A percentile compares a stretch with the other conserved stretches of the same genome.
phyloP scores from a whole-genome alignment of 305 asterid species.

The Solanum aculeatissimum region DNA sequence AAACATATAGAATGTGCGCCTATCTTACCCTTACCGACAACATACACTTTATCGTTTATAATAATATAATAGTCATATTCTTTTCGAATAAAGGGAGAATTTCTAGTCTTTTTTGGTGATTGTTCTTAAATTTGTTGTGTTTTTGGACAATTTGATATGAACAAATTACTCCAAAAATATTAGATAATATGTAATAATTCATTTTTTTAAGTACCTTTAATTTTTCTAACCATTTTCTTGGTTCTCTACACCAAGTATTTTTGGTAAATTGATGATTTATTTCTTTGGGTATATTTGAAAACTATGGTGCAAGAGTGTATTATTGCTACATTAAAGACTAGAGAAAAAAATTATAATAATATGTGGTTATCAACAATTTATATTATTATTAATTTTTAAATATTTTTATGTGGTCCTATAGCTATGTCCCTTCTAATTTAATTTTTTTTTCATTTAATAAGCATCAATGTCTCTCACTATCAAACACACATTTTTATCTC shows the following conservation, averaged over 20 bases:
- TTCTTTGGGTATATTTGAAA: background rate
- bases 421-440: background rate
- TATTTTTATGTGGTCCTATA: background rate
- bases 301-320: background rate
- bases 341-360: background rate
- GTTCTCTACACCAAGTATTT: background rate
- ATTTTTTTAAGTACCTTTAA: background rate
- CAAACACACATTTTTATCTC: background rate
- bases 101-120: no score
- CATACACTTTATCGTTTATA: no score
- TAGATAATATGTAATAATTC: no score
- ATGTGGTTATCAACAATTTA: background rate
- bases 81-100: no score
- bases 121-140: no score
- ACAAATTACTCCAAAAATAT: no score
- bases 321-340: background rate
- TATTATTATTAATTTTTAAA: background rate
- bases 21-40: no score
- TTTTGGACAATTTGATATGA: no score
- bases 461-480: background rate
- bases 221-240: background rate
- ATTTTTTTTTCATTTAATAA: background rate
- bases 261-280: background rate
- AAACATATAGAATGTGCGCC: no score
- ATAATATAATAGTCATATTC: no score